A percentile compares a stretch with the other conserved stretches of the same genome.
Evolutionary conservation across 768 basidiomycete species (phyloP).

Genomic region (Macrocybe gigantea): DNA sequence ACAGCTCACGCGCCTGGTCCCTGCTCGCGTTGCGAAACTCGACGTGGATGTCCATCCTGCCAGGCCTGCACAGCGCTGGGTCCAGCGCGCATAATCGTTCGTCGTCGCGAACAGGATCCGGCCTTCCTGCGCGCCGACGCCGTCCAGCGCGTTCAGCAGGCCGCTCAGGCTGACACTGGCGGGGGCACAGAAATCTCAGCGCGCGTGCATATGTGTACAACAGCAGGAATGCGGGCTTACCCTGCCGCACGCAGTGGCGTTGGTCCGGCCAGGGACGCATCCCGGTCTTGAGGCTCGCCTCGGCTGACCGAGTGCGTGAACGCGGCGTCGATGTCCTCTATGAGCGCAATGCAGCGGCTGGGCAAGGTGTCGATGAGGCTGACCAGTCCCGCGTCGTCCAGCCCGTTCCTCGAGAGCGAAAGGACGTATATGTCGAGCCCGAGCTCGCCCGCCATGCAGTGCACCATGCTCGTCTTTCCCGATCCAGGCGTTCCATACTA

Average conservation of each 20-base stretch:
- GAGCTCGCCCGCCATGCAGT: conserved; percentile 65
- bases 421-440: conserved; percentile 62
- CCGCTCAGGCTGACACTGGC: conserved; percentile 54
- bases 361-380: conserved; percentile 50
- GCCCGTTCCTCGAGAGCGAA: conserved; percentile 46
- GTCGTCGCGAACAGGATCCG: conserved; percentile 71
- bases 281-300: conserved; percentile 4
- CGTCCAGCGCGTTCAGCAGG: conserved; percentile 64
- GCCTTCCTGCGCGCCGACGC: conserved; percentile 63
- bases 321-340: conserved; percentile 72
- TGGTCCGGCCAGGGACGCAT: not conserved
- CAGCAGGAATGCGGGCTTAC: no score
- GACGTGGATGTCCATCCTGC: conserved; percentile 64
- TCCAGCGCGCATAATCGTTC: conserved; percentile 58
- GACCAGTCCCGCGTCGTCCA: conserved; percentile 52
- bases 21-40: conserved; percentile 58
- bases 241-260: no score
- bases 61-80: conserved; percentile 58
- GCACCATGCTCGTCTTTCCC: conserved; percentile 68
- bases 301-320: conserved; percentile 33
- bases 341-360: conserved; percentile 52
- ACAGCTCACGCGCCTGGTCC: conserved; percentile 53
- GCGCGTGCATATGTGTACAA: not conserved
- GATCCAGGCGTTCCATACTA: conserved; percentile 67
- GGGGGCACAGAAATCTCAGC: conserved; percentile 2